Conservation (phyloP, 106 monocot genomes). For the Dendrobium catenatum region DNA sequence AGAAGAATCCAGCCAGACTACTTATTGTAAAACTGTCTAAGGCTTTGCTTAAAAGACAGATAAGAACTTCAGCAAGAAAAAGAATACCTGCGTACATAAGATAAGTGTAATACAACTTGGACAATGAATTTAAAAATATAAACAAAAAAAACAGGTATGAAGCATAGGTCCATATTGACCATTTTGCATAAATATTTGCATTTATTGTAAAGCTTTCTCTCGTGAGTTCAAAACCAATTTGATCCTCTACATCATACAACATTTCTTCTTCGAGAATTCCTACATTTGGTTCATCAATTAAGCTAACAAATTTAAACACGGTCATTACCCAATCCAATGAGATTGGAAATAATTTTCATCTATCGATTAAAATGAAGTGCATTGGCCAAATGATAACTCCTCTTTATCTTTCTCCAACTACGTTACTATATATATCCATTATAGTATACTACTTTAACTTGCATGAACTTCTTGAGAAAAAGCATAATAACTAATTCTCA, state of each 20-base stretch:
- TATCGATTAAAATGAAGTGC: neutral
- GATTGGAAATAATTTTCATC: constrained; percentile 2
- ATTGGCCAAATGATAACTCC: neutral
- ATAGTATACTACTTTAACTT: neutral
- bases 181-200: neutral
- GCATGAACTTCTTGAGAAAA: neutral
- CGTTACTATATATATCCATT: neutral
- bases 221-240: neutral
- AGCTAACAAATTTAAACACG: neutral
- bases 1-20: constrained; percentile 70
- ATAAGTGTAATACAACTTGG: neutral
- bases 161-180: constrained; percentile 2
- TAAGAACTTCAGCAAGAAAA: constrained; percentile 69
- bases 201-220: neutral
- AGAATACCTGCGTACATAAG: constrained; percentile 45
- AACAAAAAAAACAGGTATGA: neutral
- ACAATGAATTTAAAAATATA: neutral
- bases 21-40: constrained; percentile 36
- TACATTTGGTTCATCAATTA: neutral
- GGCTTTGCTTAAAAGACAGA: constrained; percentile 32
- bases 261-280: neutral
- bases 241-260: neutral
- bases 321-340: neutral
- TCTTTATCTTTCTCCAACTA: neutral
- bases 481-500: neutral